Base-by-base conservation (phyloP, 1,284 basidiomycete genomes). In the Cryptococcus sp. region DNA sequence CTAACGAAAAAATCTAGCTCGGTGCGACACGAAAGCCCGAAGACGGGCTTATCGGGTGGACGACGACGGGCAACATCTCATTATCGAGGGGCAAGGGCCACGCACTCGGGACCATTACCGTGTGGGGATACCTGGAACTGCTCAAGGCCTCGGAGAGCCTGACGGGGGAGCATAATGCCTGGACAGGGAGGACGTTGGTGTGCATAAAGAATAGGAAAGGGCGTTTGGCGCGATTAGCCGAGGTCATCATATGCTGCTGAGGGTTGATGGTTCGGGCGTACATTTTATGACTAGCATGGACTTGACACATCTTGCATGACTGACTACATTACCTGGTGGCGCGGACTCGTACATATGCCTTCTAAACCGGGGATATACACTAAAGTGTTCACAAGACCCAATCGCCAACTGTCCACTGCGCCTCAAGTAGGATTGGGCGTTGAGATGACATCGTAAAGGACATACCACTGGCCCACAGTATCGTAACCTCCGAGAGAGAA, bases 1-100 rank as follows among this genome's bases (percentile, higher is more conserved):
- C 33, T 47, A 16, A 28, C 15, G 16, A 39, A n/a, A 2, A 46
- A 21, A 47, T 23, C 13, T 36, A 87, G 83, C 73, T 84, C 3
- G 81, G 80, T 9, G 78, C 81, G 54, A 62, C 70, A 11, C 66
- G 73, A 12, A 77, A 82, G 11, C 65, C 76, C 3, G 64, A 78
- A 40, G 75, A 78, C 1, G 66, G 77, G 0, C 79, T 88, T 20
- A 83, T 93, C 48, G 91, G 91, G 0, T 89, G 88, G 65, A 81
- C 91, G 5, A 87, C 88, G 0, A 85, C 87, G 0, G 91, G 91
- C 1, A 85, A 85, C 60, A 87, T 83, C 68, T 91, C 89, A 0
- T 80, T 95, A 2, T 82, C 85, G 0, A 80, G 85, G 20, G 90
- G 91, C 0, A 77, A 82, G 52, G 89, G 88, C 0, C 84, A 84